Base-by-base conservation (phyloP, 306 rosid species). In the Hippophae tibetana region DNA sequence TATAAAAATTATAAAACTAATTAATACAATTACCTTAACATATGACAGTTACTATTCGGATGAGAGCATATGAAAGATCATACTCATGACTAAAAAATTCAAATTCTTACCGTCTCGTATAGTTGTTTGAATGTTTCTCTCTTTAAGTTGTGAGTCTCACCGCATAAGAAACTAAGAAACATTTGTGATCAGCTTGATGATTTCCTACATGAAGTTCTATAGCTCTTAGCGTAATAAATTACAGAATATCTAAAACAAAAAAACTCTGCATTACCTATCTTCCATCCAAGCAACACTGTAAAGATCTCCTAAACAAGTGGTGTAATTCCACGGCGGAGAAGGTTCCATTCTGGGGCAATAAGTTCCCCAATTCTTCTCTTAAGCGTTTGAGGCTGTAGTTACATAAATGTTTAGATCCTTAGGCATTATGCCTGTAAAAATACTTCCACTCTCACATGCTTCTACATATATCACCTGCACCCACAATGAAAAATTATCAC, bases 241-340 rank as follows among this genome's bases (percentile, higher is more conserved):
- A 31, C 38, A 31, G 38, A 31, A 2, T 31, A 31, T 31, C 38
- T 31, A 31, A 31, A 31, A 2, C 38, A 4, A 31, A 31, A 18
- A 31, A 4, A 31, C 23, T 18, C 23, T 18, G 23, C 23, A 18
- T 18, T 76, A 92, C 98, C 96, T 92, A 51, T 92, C 98, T 61
- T 92, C 98, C 89, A 92, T 72, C 98, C 98, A 87, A 52, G 96
- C 78, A 59, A 92, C 93, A 8, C 98, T 92, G 66, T 85, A 92
- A 69, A 92, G 68, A 61, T 92, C 98, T 3, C 96, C 98, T 0
- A 92, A 73, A 74, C 98, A 92, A 61, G 98, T 92, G 62, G 69
- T 69, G 70, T 72, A 87, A 43, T 87, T 96, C 0, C 93, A 78
- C 9, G 96, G 98, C 0, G 89, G 86, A 58, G 95, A 42, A 62